Evolutionary conservation across 208 protist genomes (phyloP), one percentile per base, ranked within the genome.

Genomic region (Trypanosoma mega): DNA sequence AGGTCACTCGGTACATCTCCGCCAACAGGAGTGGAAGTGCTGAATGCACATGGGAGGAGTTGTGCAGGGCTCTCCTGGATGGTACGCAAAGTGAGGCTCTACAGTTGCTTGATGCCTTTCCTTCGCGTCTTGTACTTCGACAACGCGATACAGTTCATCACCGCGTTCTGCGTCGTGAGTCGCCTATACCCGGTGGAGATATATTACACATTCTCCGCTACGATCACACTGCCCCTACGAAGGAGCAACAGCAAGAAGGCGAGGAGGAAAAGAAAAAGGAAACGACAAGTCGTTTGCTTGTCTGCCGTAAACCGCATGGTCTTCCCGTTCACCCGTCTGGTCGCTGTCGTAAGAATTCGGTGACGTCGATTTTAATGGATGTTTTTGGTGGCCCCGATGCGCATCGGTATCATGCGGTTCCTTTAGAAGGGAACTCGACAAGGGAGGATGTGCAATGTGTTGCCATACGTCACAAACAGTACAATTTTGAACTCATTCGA

Each of bases 131-230:
- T 11, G 20, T 79, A 1, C 63, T 98, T 1, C 74, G 56, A 7
- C 76, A 97, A 33, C 64, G 80, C 14, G 91, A 98, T 62, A 61
- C 67, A 1, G 73, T 98, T 20, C 39, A 67, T 12, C 96, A 98
- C 61, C 52, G 62, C 1, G 80, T 98, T 12, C 93, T 96, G 62
- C 90, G 95, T 7, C 92, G 93, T n/a, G 97, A 98, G 67, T 91
- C 88, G 3, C 87, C 88, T 0, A 90, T 98, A n/a, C 73, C 80
- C 7, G 85, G 73, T 4, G 74, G 60, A 12, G 91, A 50, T 5
- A 79, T 76, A 7, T 20, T 88, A 27, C 58, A 80, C 30, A 63
- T 94, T 27, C 21, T 87, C 1, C 78, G 77, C 36, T 88, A 74
- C 58, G 72, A 85, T 45, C 36, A 57, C 33, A 30, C 57, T 23